Evolutionary conservation across 495 filamentous ascomycete genomes (phyloP), one percentile per base, ranked within the genome.

Genomic region (Aspergillus olivimuriae): DNA sequence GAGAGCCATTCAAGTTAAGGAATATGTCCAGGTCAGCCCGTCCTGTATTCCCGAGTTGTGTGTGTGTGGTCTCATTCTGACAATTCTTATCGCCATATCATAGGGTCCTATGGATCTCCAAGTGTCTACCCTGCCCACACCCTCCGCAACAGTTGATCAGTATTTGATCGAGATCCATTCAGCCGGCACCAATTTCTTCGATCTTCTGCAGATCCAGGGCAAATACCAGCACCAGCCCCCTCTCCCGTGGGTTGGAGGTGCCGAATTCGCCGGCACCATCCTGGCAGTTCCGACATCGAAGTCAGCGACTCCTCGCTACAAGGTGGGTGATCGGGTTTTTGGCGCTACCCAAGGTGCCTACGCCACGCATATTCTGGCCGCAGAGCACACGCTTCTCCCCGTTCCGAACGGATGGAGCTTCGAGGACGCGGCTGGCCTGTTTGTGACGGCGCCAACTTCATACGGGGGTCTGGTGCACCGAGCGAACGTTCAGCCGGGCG

Each of bases 181-280:
- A 34, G 74, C 83, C 8, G 90, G 87, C 19, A 84, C 87, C 51
- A 96, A 96, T 68, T 97, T 95, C 79, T 96, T 95, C 71, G 91
- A 96, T 60, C 81, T 90, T 43, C 75, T 95, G 41, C 89, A 95
- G 54, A 89, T 94, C 58, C 81, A 81, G 49, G 89, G 89, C 35
- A 88, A 69, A 72, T 83, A 82, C 67, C 80, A 84, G 50, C 68
- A 80, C 59, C 83, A 84, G 52, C 77, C 78, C 0, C 68, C 68
- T 18, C 75, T 96, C 37, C 91, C 91, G 9, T 97, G 91, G 91
- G 69, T 94, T 41, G 75, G 86, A 4, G 91, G 91, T 43, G 71
- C 75, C 57, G 91, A 96, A 60, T 97, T 95, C 68, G 76, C 87
- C 26, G 91, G 91, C 52, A 70, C 80, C 8, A 67, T 96, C 53